Evolutionary conservation across 2,329 filamentous ascomycete genomes (phyloP).

Genomic region (Apiospora sp.): DNA sequence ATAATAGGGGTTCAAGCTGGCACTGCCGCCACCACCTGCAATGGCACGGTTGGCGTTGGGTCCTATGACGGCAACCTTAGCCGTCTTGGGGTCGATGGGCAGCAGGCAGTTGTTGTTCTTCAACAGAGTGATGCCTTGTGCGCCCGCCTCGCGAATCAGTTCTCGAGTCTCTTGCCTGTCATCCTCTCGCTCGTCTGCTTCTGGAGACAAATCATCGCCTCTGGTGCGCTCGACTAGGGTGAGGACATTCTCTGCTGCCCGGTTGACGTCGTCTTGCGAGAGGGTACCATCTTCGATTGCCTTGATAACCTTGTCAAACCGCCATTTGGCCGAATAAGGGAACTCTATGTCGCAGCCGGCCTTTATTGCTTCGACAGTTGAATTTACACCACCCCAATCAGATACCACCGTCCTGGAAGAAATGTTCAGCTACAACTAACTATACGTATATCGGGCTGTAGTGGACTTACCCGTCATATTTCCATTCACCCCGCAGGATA

Average conservation of each 20-base stretch:
- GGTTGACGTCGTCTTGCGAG: constrained; percentile 58
- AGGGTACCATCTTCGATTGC: constrained; percentile 59
- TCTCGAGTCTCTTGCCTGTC: constrained; percentile 64
- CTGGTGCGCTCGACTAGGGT: constrained; percentile 68
- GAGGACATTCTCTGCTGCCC: constrained; percentile 66
- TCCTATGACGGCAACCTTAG: constrained; percentile 71
- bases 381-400: constrained; percentile 67
- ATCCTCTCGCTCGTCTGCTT: constrained; percentile 65
- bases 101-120: constrained; percentile 69
- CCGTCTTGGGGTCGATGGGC: constrained; percentile 62
- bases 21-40: constrained; percentile 73
- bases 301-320: constrained; percentile 63
- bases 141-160: constrained; percentile 67
- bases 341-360: constrained; percentile 67
- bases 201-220: constrained; percentile 63
- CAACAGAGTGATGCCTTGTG: constrained; percentile 68
- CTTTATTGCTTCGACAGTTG: constrained; percentile 61
- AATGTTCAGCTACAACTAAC: constrained; percentile 31
- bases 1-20: constrained; percentile 74
- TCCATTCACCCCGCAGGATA: constrained; percentile 68
- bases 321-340: constrained; percentile 62
- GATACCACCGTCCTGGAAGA: constrained; percentile 60
- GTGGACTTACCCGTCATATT: constrained; percentile 61
- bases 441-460: constrained; percentile 4
- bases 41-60: constrained; percentile 73